Evolutionary conservation across 139 green algal species (phyloP).

Genomic region (Coccomyxa sp.): DNA sequence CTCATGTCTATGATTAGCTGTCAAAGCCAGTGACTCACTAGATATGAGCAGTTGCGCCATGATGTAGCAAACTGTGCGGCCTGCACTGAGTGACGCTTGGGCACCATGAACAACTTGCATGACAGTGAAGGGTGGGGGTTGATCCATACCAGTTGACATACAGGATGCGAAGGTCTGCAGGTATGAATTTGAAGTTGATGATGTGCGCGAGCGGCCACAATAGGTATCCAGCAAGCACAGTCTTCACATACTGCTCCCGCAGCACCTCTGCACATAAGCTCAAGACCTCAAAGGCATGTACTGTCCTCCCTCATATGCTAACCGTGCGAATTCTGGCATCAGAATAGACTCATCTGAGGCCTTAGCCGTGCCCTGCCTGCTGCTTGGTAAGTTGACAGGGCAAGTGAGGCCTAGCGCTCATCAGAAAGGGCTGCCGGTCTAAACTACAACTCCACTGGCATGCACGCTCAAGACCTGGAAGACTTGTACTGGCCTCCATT

Average conservation of each 20-base stretch:
- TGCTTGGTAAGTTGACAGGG: no score
- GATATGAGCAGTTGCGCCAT: no score
- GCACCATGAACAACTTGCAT: neutral
- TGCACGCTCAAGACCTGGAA: no score
- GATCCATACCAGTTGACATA: conserved; percentile 30
- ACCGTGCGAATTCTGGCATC: conserved; percentile 27
- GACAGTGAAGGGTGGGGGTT: neutral
- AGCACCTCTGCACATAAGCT: neutral
- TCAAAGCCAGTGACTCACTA: no score
- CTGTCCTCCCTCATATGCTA: conserved; percentile 29
- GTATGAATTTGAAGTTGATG: conserved; percentile 47
- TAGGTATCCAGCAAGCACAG: neutral
- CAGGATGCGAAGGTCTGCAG: conserved; percentile 33
- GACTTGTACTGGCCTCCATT: no score
- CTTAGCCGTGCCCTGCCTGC: no score
- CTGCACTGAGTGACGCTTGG: neutral
- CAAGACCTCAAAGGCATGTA: neutral
- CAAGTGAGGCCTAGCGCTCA: no score
- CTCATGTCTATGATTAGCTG: no score
- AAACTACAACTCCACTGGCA: no score
- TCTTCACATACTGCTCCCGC: neutral
- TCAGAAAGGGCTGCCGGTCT: no score
- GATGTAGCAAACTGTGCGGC: neutral
- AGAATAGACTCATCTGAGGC: no score
- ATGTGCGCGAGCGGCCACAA: conserved; percentile 28